Conservation (phyloP, 139 green algal genomes). For the Coelastrella sp. region DNA sequence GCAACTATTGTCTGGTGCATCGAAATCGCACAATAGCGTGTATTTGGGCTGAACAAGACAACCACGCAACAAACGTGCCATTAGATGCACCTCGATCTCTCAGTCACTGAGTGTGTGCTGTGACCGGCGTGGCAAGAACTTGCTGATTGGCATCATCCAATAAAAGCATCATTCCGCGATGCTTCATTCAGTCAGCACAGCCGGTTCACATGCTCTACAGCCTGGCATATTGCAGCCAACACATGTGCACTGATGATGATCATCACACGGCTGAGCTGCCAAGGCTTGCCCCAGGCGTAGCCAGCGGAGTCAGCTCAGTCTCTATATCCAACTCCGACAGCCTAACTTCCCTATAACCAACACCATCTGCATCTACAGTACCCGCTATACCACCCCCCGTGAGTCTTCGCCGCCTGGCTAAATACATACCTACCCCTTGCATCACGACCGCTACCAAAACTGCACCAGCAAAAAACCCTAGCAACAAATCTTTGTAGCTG, state of each 20-base stretch:
- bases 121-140: too few relatives aligned
- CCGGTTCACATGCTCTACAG: not conserved
- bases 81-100: too few relatives aligned
- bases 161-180: not conserved
- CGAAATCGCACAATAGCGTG: too few relatives aligned
- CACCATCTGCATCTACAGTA: not conserved
- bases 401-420: too few relatives aligned
- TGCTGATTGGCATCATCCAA: not conserved
- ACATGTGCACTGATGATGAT: not conserved
- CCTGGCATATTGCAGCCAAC: too few relatives aligned
- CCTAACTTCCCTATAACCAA: not conserved
- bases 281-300: not conserved
- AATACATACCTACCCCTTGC: constrained; percentile 2
- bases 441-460: constrained; percentile 7
- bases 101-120: too few relatives aligned
- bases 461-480: constrained; percentile 19
- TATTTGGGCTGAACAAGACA: too few relatives aligned
- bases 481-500: not conserved
- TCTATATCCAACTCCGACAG: not conserved
- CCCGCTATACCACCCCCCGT: not conserved
- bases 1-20: too few relatives aligned
- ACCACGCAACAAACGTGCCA: too few relatives aligned
- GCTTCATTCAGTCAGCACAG: not conserved
- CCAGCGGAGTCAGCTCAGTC: constrained; percentile 21
- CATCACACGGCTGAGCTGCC: not conserved